phyloP scores from a whole-genome alignment of 441 rosid genomes.

The Syzygium malaccense region DNA sequence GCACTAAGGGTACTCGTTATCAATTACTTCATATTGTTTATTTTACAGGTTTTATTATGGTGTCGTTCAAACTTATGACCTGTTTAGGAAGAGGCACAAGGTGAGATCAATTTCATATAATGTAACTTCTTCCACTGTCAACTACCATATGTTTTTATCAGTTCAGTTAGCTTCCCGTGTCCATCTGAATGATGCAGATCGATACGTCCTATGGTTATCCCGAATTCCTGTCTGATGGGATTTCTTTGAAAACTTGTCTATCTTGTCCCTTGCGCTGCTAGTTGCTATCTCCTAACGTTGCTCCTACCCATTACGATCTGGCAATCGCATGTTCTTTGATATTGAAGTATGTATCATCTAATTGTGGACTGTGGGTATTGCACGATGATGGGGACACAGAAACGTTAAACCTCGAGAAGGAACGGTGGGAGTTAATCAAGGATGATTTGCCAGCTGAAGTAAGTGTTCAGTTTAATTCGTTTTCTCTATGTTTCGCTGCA shows the following conservation, averaged over 20 bases:
- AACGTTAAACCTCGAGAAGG: slow-evolving; percentile 32
- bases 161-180: neutral
- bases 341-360: neutral
- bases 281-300: neutral
- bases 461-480: slow-evolving; percentile 3
- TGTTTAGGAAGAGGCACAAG: neutral
- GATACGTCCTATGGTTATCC: neutral
- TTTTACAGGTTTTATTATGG: neutral
- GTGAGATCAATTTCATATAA: neutral
- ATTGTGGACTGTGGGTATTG: slow-evolving; percentile 28
- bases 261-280: neutral
- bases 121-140: fast-evolving
- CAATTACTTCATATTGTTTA: neutral
- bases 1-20: neutral
- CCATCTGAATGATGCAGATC: neutral
- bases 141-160: neutral
- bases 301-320: neutral
- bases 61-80: neutral
- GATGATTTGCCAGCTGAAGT: slow-evolving; percentile 26
- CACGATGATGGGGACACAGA: slow-evolving; percentile 70
- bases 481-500: neutral
- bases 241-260: neutral
- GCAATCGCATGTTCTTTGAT: neutral
- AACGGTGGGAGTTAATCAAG: slow-evolving; percentile 41
- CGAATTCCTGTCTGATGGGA: neutral